Evolutionary conservation across 805 yeast genomes (phyloP).

Genomic region (Pichia membranifaciens): DNA sequence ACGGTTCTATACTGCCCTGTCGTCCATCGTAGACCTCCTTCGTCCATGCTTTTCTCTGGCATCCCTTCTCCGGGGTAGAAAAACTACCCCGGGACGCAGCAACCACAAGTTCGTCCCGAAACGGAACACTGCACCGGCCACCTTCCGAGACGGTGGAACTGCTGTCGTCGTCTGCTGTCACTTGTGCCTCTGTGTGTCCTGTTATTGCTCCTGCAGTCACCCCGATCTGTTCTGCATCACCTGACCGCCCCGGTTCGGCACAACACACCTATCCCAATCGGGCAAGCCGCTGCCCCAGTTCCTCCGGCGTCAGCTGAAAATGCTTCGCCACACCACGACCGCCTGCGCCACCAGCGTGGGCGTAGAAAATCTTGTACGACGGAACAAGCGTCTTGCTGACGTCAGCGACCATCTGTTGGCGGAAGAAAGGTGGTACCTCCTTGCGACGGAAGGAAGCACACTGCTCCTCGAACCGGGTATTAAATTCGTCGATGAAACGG

Average conservation of each 20-base stretch:
- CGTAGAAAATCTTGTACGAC: conserved; percentile 59
- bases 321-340: conserved; percentile 4
- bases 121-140: too few relatives aligned
- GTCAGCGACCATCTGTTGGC: conserved; percentile 60
- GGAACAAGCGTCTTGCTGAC: conserved; percentile 69
- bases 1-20: too few relatives aligned
- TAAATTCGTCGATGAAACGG: conserved; percentile 53
- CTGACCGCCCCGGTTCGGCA: neutral
- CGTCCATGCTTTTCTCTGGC: too few relatives aligned
- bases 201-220: too few relatives aligned
- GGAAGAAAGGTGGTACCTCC: conserved; percentile 35
- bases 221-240: neutral
- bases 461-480: conserved; percentile 75
- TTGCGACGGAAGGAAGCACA: conserved; percentile 56
- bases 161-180: too few relatives aligned
- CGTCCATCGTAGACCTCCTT: too few relatives aligned
- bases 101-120: too few relatives aligned
- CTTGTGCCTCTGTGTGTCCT: too few relatives aligned
- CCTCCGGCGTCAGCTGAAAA: neutral
- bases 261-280: neutral
- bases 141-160: too few relatives aligned
- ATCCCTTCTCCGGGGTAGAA: too few relatives aligned
- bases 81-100: too few relatives aligned
- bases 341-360: neutral
- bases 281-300: conserved; percentile 1